phyloP scores from a whole-genome alignment of 164 flowering plant genomes.

The Euptelea pleiosperma region DNA sequence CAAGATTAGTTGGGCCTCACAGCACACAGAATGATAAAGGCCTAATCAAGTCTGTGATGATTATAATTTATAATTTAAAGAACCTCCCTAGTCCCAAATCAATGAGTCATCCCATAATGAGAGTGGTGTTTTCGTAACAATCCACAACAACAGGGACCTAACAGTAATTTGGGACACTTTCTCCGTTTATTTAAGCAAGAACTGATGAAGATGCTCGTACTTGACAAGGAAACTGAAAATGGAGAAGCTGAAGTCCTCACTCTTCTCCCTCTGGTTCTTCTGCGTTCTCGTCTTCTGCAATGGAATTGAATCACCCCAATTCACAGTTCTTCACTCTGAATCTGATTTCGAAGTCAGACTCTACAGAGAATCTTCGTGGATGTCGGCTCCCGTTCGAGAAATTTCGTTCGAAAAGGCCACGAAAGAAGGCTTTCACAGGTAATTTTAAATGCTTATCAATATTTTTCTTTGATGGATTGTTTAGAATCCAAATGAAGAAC shows the following conservation, averaged over 20 bases:
- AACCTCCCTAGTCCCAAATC: no score
- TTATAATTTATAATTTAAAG: no score
- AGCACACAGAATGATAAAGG: no score
- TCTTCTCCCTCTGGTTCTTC: slow-evolving; percentile 6
- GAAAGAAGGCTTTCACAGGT: slow-evolving; percentile 59
- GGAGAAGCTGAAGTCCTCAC: slow-evolving; percentile 12
- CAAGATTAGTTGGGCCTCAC: no score
- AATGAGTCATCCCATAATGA: no score
- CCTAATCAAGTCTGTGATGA: no score
- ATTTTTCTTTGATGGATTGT: neutral
- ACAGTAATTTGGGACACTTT: no score
- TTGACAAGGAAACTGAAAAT: slow-evolving; percentile 9
- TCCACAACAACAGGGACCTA: no score
- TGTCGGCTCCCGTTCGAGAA: slow-evolving; percentile 43
- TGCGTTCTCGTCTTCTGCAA: slow-evolving; percentile 9
- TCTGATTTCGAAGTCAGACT: slow-evolving; percentile 62
- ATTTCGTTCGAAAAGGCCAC: slow-evolving; percentile 60
- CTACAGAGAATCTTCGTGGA: slow-evolving; percentile 52
- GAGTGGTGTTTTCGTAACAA: no score
- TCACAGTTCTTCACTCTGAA: slow-evolving; percentile 45
- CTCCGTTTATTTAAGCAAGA: no score
- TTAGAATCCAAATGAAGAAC: no score
- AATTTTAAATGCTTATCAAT: neutral
- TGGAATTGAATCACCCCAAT: slow-evolving; percentile 50
- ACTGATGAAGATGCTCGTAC: no score